Base-by-base conservation (phyloP, 768 basidiomycete species). In the Rubroboletus pulcherrimus region DNA sequence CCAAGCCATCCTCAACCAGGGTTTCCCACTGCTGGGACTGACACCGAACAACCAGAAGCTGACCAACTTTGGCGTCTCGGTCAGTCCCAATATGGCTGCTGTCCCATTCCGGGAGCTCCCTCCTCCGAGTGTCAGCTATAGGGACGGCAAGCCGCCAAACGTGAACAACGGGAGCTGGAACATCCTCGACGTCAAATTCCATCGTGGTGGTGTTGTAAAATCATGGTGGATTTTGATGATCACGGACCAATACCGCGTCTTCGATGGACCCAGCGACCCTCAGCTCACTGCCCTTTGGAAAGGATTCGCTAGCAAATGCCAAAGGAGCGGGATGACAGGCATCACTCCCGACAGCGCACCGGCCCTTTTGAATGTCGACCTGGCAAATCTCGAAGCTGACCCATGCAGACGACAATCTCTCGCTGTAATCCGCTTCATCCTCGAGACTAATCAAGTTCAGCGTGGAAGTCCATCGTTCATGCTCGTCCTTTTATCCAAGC, bases 121-220 rank as follows among this genome's bases (percentile, higher is more conserved):
- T 0, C 71, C 85, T 0, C 91, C 91, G 0, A 56, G 58, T 1
- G 63, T 92, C 48, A 73, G 73, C 2, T 93, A 93, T 64, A 73
- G 69, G 37, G 69, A 60, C 5, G 83, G 81, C 2, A 65, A 53
- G 7, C 65, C 74, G 69, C 51, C 68, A 3, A 76, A 71, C 14
- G 78, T 83, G 7, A 71, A 63, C 35, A 81, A 86, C 33, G 91
- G 85, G 0, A 79, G 81, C 38, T 93, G 91, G 91, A 92, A 92
- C 58, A 84, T 91, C 50, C 66, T 86, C 34, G 77, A 85, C 24
- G 84, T 87, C 51, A 82, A 84, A 63, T 91, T 93, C 63, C 82
- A 85, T 34, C 65, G 62, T 0, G 82, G 82, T 0, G 85, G 77
- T 0, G 62, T 52, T 1, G 75, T 89, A 17, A 38, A 67, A 9